Evolutionary conservation across 495 filamentous ascomycete genomes (phyloP).

Genomic region (Neurospora sp.): DNA sequence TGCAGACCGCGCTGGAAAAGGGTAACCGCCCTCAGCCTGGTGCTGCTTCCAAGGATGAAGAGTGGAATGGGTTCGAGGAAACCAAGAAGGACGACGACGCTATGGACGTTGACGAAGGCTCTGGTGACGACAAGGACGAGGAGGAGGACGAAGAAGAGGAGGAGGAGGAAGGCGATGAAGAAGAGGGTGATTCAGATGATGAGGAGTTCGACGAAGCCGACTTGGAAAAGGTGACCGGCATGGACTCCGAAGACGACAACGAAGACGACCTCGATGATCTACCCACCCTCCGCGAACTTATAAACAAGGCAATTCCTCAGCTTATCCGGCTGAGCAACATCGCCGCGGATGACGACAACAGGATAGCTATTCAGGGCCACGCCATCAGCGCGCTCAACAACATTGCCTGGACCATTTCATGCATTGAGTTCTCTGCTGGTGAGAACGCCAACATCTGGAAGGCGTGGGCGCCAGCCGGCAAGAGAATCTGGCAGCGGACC

Average conservation of each 20-base stretch:
- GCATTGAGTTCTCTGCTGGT: conserved; percentile 34
- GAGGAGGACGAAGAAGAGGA: conserved; percentile 22
- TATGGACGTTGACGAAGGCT: conserved; percentile 20
- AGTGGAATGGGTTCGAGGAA: conserved; percentile 22
- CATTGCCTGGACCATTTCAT: conserved; percentile 48
- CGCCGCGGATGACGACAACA: conserved; percentile 11
- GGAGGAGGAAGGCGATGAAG: conserved; percentile 22
- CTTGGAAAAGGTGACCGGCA: conserved; percentile 47
- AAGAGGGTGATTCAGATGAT: conserved; percentile 22
- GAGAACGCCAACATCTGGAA: conserved; percentile 30
- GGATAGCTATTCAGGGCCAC: conserved; percentile 29
- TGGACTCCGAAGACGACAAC: conserved; percentile 27
- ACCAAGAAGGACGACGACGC: conserved; percentile 23
- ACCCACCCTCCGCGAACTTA: conserved; percentile 36
- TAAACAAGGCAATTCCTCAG: conserved; percentile 39
- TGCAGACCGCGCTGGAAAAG: conserved; percentile 36
- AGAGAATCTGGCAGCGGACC: conserved; percentile 41
- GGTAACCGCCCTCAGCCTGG: conserved; percentile 16
- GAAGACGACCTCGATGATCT: conserved; percentile 29
- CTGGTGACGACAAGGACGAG: conserved; percentile 25
- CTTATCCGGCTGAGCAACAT: conserved; percentile 32
- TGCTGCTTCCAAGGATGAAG: conserved; percentile 8
- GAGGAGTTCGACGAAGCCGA: conserved; percentile 34
- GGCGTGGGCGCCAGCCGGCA: conserved; percentile 39
- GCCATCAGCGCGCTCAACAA: conserved; percentile 48